A percentile compares a stretch with the other conserved stretches of the same genome.
Evolutionary conservation across 2,329 filamentous ascomycete species (phyloP).

Genomic region (Diplodia seriata): DNA sequence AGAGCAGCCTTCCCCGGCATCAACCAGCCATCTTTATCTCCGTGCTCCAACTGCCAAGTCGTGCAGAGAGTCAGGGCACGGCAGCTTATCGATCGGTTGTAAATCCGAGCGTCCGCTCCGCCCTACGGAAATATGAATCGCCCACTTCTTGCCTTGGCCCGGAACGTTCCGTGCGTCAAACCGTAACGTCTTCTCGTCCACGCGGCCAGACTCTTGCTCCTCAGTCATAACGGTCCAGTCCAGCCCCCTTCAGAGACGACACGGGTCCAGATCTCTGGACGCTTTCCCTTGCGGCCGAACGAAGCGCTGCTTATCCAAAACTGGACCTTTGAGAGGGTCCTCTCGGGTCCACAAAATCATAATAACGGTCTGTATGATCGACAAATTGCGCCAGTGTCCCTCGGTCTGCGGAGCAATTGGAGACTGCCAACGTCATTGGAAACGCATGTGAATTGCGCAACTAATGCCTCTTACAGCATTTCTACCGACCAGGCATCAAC

Average conservation of each 20-base stretch:
- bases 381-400: slow-evolving; percentile 2
- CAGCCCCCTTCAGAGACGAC: background rate
- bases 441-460: background rate
- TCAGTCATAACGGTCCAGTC: too few species aligned
- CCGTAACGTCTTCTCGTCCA: background rate
- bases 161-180: slow-evolving; percentile 1
- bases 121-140: slow-evolving; percentile 6
- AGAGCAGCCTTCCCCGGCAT: background rate
- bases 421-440: background rate
- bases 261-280: background rate
- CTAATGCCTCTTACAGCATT: background rate
- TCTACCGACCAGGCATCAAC: background rate
- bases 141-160: background rate
- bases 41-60: background rate
- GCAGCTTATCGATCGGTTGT: slow-evolving; percentile 5
- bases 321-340: background rate
- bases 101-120: background rate
- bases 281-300: background rate
- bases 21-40: background rate
- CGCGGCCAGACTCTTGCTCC: background rate
- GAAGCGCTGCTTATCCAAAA: background rate
- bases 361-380: slow-evolving; percentile 1
- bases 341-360: background rate
- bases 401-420: background rate
- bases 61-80: background rate